Evolutionary conservation across 148 eudicot species (phyloP).

Genomic region (Nepenthes gracilis): DNA sequence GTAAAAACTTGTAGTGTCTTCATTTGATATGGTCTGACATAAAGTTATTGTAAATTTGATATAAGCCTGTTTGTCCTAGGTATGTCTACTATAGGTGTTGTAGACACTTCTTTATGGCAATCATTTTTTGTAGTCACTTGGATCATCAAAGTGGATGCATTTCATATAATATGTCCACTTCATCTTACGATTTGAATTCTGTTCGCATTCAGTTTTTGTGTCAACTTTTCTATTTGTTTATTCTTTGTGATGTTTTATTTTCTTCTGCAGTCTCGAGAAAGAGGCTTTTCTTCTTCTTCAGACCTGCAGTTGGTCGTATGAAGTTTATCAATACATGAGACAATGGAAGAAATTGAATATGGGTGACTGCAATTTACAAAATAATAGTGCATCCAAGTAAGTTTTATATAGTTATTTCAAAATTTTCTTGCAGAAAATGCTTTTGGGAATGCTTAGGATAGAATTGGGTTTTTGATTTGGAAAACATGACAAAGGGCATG

Average conservation of each 20-base stretch:
- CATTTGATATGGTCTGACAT: too few relatives aligned
- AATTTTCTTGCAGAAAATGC: neutral
- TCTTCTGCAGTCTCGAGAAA: slow-evolving; percentile 42
- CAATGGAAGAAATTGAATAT: slow-evolving; percentile 42
- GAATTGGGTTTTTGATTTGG: neutral
- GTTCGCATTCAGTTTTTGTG: neutral
- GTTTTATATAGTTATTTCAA: slow-evolving; percentile 9
- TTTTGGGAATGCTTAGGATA: neutral
- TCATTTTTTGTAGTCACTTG: too few relatives aligned
- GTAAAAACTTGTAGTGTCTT: too few relatives aligned
- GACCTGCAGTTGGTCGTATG: slow-evolving; percentile 68
- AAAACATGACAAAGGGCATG: too few relatives aligned
- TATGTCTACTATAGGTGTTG: too few relatives aligned
- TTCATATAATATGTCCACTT: neutral
- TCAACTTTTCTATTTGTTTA: neutral
- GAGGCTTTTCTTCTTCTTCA: slow-evolving; percentile 53
- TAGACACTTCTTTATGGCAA: too few relatives aligned
- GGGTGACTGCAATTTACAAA: slow-evolving; percentile 22
- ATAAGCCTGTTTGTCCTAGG: too few relatives aligned
- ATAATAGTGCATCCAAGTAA: slow-evolving; percentile 49
- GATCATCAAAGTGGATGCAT: too few relatives aligned
- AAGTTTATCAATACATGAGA: slow-evolving; percentile 51
- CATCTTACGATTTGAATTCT: neutral
- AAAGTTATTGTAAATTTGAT: too few relatives aligned
- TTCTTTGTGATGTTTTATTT: neutral